A percentile compares a stretch with the other conserved stretches of the same genome.
phyloP scores from a whole-genome alignment of 345 rosid genomes.

The Euphorbia peplus region DNA sequence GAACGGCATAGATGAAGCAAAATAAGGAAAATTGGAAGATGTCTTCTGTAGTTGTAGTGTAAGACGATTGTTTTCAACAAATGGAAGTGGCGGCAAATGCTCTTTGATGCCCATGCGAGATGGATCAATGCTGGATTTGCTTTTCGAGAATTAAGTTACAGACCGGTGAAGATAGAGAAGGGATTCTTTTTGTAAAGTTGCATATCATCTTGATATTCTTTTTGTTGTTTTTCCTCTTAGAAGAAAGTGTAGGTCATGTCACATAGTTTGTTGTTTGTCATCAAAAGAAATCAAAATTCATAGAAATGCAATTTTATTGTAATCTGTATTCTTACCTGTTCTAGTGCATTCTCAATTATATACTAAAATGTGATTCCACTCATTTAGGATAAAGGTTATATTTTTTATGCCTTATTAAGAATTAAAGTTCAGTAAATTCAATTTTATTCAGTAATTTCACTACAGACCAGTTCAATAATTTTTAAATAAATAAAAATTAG shows the following conservation, averaged over 20 bases:
- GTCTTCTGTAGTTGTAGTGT: conserved; percentile 8
- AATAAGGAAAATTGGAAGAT: conserved; percentile 28
- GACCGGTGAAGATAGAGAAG: conserved; percentile 6
- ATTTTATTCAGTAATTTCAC: too few relatives aligned
- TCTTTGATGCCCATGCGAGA: conserved; percentile 16
- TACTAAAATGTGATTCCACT: background rate
- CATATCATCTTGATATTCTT: background rate
- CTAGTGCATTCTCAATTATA: background rate
- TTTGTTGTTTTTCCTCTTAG: background rate
- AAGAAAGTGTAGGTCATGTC: conserved; percentile 31
- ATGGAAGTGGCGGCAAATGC: conserved; percentile 13
- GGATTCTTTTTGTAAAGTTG: conserved; percentile 17
- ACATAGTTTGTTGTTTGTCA: conserved; percentile 19
- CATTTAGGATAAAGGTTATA: too few relatives aligned
- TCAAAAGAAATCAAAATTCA: conserved; percentile 13
- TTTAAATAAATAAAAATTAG: too few relatives aligned
- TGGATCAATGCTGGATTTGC: conserved; percentile 15
- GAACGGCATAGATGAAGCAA: conserved; percentile 13
- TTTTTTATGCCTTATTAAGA: too few relatives aligned
- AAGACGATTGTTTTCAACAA: conserved; percentile 15
- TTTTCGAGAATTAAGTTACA: background rate
- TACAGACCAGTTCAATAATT: too few relatives aligned
- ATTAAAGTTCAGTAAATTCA: too few relatives aligned
- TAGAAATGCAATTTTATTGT: conserved; percentile 1
- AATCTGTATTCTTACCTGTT: background rate